phyloP scores from a whole-genome alignment of 2,329 filamentous ascomycete genomes.

The Monilinia polystroma region DNA sequence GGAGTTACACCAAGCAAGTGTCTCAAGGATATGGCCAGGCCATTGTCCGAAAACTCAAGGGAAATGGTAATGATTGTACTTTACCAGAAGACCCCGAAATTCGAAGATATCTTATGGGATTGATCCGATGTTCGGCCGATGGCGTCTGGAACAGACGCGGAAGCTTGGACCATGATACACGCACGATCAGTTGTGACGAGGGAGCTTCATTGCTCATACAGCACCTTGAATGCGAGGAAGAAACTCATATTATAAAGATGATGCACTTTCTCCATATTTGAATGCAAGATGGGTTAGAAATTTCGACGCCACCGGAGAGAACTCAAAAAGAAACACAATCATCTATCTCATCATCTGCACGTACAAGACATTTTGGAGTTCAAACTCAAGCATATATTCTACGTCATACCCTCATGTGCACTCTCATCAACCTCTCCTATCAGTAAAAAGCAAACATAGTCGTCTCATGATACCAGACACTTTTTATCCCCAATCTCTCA shows the following conservation, averaged over 20 bases:
- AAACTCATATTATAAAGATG: background rate
- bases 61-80: background rate
- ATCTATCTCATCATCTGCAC: background rate
- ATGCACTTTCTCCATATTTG: background rate
- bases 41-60: constrained; percentile 27
- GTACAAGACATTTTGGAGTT: background rate
- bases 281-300: background rate
- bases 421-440: background rate
- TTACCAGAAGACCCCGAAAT: background rate
- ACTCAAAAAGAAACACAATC: background rate
- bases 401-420: background rate
- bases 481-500: background rate
- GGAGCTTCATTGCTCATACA: background rate
- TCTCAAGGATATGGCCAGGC: constrained; percentile 40
- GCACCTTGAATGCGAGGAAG: background rate
- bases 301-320: no score
- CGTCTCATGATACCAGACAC: background rate
- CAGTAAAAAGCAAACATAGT: background rate
- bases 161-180: background rate
- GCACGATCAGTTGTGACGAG: background rate
- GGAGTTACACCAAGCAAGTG: constrained; percentile 9
- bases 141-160: background rate
- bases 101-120: background rate
- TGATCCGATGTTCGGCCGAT: constrained; percentile 11
- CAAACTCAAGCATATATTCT: background rate